These are phyloP conservation scores for Wickerhamomyces alni DNA, from an alignment of 805 yeast genomes.

Conservation along the genomic window DNA sequence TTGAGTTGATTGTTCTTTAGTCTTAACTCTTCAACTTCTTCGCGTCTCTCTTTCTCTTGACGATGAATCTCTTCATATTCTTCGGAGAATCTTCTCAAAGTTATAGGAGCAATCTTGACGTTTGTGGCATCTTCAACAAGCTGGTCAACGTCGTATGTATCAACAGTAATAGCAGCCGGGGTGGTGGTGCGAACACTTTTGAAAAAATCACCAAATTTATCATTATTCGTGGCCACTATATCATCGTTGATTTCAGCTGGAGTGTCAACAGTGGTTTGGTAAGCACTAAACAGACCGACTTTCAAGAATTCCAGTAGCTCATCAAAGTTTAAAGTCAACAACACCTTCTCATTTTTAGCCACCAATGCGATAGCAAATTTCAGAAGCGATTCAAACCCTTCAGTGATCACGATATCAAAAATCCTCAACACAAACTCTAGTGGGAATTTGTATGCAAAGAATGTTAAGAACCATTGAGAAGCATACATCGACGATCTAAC, in stretches of 20 bases:
- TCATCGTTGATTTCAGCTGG: slow-evolving; percentile 19
- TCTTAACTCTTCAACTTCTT: slow-evolving; percentile 65
- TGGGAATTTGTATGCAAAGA: slow-evolving; percentile 94
- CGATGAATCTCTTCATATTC: slow-evolving; percentile 83
- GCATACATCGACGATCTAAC: slow-evolving; percentile 94
- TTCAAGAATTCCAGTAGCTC: slow-evolving; percentile 70
- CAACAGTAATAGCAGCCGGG: slow-evolving; percentile 17
- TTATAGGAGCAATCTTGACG: slow-evolving; percentile 66
- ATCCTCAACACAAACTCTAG: slow-evolving; percentile 81
- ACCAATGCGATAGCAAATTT: slow-evolving; percentile 81
- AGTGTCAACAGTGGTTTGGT: slow-evolving; percentile 34
- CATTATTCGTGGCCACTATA: slow-evolving; percentile 23
- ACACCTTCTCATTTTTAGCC: slow-evolving; percentile 54
- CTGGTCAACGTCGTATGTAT: slow-evolving; percentile 57
- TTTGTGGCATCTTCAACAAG: slow-evolving; percentile 76
- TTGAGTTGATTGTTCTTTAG: slow-evolving; percentile 66
- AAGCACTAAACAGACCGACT: slow-evolving; percentile 69
- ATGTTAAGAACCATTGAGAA: slow-evolving; percentile 93
- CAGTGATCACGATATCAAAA: slow-evolving; percentile 82
- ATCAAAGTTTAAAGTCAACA: slow-evolving; percentile 68
- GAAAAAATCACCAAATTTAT: slow-evolving; percentile 9
- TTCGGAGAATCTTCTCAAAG: slow-evolving; percentile 59
- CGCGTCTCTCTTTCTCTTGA: slow-evolving; percentile 50
- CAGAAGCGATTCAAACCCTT: slow-evolving; percentile 83
- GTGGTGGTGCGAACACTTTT: slow-evolving; percentile 3